These are phyloP conservation scores for Colletotrichum tamarilloi DNA, from an alignment of 2,329 filamentous ascomycete genomes.

Conservation along the genomic window DNA sequence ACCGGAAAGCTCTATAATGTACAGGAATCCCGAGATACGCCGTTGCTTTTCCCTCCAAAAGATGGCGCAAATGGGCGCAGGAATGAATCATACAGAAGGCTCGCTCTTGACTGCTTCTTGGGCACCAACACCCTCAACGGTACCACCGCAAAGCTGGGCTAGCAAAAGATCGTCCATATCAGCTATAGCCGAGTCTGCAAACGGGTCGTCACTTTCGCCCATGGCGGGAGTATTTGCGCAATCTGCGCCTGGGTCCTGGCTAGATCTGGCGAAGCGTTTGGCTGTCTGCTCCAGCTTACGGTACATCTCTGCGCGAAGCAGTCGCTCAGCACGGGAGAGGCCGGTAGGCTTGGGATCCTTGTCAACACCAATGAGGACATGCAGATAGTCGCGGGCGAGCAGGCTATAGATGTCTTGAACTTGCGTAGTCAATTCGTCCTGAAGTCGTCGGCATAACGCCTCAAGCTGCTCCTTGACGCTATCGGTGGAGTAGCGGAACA, in stretches of 20 bases:
- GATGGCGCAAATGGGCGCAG: neutral
- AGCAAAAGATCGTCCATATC: neutral
- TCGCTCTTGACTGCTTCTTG: neutral
- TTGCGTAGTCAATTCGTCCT: slow-evolving; percentile 6
- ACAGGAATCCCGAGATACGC: neutral
- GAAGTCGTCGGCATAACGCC: neutral
- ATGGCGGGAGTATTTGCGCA: too few species aligned
- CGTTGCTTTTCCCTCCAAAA: neutral
- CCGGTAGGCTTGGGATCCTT: neutral
- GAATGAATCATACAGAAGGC: neutral
- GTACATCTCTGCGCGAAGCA: slow-evolving; percentile 3
- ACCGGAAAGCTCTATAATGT: too few species aligned
- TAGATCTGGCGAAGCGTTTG: neutral
- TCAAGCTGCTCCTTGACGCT: slow-evolving; percentile 37
- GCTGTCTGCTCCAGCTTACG: neutral
- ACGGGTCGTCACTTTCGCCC: neutral
- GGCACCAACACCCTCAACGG: neutral
- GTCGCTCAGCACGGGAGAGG: slow-evolving; percentile 4
- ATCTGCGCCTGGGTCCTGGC: neutral
- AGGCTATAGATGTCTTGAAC: slow-evolving; percentile 28
- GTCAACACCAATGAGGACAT: slow-evolving; percentile 21
- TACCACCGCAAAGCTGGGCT: neutral
- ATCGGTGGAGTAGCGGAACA: slow-evolving; percentile 37
- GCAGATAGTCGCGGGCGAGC: slow-evolving; percentile 25
- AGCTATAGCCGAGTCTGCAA: neutral